Evolutionary conservation across 441 rosid genomes (phyloP).

Genomic region (Aleurites moluccanus): DNA sequence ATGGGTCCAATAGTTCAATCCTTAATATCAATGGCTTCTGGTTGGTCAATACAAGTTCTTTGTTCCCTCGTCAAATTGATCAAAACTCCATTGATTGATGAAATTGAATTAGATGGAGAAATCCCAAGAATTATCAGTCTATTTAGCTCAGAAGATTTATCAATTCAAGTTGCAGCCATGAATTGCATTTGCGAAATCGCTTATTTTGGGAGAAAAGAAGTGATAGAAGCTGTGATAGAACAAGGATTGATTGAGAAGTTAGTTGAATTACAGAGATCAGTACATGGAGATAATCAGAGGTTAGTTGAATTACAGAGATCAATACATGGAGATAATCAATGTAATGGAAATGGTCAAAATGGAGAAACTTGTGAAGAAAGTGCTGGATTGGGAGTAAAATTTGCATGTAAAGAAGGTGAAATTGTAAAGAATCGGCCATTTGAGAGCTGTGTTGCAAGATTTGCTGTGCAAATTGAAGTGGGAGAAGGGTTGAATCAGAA

Average conservation of each 20-base stretch:
- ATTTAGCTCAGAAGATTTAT: slow-evolving; percentile 29
- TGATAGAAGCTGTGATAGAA: slow-evolving; percentile 41
- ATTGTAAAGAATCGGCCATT: slow-evolving; percentile 24
- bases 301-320: slow-evolving; percentile 38
- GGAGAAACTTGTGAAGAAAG: slow-evolving; percentile 6
- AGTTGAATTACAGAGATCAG: slow-evolving; percentile 46
- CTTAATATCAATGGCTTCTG: slow-evolving; percentile 41
- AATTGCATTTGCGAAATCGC: slow-evolving; percentile 54
- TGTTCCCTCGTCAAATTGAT: slow-evolving; percentile 39
- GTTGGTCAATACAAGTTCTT: slow-evolving; percentile 38
- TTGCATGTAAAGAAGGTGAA: neutral
- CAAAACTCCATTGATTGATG: slow-evolving; percentile 50
- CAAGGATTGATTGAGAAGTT: slow-evolving; percentile 43
- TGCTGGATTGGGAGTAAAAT: slow-evolving; percentile 14
- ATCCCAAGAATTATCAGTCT: slow-evolving; percentile 40
- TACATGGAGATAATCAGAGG: slow-evolving; percentile 26
- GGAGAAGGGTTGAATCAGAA: slow-evolving; percentile 45
- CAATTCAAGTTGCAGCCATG: slow-evolving; percentile 27
- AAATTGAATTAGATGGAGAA: slow-evolving; percentile 41
- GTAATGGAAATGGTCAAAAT: no score
- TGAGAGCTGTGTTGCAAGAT: slow-evolving; percentile 38
- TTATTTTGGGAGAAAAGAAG: slow-evolving; percentile 51
- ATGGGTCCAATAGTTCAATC: slow-evolving; percentile 51
- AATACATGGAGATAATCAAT: slow-evolving; percentile 2
- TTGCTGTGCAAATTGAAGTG: slow-evolving; percentile 54